These are phyloP conservation scores for Thalassiosira ordinaria DNA, from an alignment of 352 stramenopile genomes.

Conservation along the genomic window DNA sequence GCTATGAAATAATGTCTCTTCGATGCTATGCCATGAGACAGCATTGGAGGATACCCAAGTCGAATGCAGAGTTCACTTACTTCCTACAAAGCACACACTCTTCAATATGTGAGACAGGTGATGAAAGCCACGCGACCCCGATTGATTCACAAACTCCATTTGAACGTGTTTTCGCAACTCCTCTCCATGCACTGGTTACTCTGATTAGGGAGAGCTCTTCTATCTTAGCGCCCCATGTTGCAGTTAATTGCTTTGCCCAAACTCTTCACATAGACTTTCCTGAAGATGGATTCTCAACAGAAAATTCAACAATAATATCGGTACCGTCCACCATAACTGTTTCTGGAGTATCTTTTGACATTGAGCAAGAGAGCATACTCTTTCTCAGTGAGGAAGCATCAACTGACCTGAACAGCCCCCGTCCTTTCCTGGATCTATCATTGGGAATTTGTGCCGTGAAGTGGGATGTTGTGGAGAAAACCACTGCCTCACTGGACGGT, in stretches of 20 bases:
- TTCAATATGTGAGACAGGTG: not conserved
- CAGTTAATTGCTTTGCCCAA: slow-evolving; percentile 9
- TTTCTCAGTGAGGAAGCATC: not conserved
- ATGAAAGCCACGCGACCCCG: not conserved
- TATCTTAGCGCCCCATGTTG: slow-evolving; percentile 28
- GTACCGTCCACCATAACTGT: slow-evolving; percentile 38
- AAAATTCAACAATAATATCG: not conserved
- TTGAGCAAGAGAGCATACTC: slow-evolving; percentile 21
- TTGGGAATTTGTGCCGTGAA: slow-evolving; percentile 16
- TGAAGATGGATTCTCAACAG: not conserved
- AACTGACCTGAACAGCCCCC: not conserved
- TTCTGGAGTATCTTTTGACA: slow-evolving; percentile 36
- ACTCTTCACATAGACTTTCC: slow-evolving; percentile 36
- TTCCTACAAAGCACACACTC: slow-evolving; percentile 32
- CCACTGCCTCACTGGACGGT: not conserved
- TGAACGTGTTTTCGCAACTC: slow-evolving; percentile 25
- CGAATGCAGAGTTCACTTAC: slow-evolving; percentile 24
- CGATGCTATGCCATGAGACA: slow-evolving; percentile 46
- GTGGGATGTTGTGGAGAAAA: slow-evolving; percentile 24
- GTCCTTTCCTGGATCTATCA: slow-evolving; percentile 26
- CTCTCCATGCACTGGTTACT: slow-evolving; percentile 36
- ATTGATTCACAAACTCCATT: slow-evolving; percentile 20
- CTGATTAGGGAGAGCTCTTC: slow-evolving; percentile 38
- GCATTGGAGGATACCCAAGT: slow-evolving; percentile 38
- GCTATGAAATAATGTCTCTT: slow-evolving; percentile 48